Percentiles rank a stretch among this genome's conserved stretches.
phyloP scores from a whole-genome alignment of 2,329 filamentous ascomycete genomes.

The Drechslerella dactyloides region DNA sequence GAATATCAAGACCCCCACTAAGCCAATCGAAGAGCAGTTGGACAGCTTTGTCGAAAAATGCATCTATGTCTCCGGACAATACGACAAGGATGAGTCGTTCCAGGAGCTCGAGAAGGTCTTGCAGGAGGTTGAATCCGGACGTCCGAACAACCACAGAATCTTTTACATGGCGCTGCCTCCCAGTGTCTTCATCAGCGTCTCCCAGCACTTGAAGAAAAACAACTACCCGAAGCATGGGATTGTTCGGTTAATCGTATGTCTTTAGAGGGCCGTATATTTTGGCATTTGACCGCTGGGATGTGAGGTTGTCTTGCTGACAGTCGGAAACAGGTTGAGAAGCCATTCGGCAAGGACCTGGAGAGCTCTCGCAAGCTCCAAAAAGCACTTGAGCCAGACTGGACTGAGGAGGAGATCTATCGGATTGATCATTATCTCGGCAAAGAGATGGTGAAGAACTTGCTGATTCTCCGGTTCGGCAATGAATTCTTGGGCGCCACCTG shows the following conservation, averaged over 20 bases:
- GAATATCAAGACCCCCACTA: slow-evolving; percentile 98
- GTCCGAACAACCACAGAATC: slow-evolving; percentile 83
- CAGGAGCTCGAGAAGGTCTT: slow-evolving; percentile 82
- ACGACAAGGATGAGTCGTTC: slow-evolving; percentile 96
- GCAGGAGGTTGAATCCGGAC: slow-evolving; percentile 79
- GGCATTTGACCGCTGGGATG: background rate
- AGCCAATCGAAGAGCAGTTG: slow-evolving; percentile 94
- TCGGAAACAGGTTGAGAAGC: slow-evolving; percentile 83
- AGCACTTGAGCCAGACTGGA: slow-evolving; percentile 96
- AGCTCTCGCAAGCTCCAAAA: slow-evolving; percentile 95
- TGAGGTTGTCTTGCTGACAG: slow-evolving; percentile 8
- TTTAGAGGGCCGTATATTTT: background rate
- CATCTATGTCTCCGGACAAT: slow-evolving; percentile 95
- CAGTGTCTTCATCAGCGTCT: slow-evolving; percentile 97
- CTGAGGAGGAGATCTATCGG: slow-evolving; percentile 97
- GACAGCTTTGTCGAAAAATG: slow-evolving; percentile 86
- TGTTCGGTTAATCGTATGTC: slow-evolving; percentile 88
- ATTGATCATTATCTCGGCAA: slow-evolving; percentile 99
- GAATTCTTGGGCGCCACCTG: slow-evolving; percentile 98
- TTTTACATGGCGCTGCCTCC: slow-evolving; percentile 99
- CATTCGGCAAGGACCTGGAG: slow-evolving; percentile 93
- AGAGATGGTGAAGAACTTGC: slow-evolving; percentile 99
- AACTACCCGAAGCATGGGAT: slow-evolving; percentile 93
- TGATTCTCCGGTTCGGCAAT: slow-evolving; percentile 97
- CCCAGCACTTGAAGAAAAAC: slow-evolving; percentile 94